These are phyloP conservation scores for Phytophthora pseudosyringae DNA, from an alignment of 352 stramenopile genomes.

Conservation along the genomic window DNA sequence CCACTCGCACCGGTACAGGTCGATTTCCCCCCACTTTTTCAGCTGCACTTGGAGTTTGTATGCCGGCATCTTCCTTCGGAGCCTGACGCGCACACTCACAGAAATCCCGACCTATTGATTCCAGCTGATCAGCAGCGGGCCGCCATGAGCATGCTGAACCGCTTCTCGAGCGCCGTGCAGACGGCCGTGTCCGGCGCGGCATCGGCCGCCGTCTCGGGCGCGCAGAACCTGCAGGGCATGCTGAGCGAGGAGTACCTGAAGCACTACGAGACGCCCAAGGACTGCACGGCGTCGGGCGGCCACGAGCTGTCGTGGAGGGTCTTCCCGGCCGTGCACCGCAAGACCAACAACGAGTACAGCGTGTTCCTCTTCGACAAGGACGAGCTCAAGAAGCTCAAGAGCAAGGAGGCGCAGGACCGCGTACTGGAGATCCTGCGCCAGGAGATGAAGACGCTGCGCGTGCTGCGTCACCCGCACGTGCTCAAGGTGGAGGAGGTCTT, in stretches of 20 bases:
- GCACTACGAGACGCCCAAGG: constrained; percentile 86
- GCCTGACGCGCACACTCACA: constrained; percentile 9
- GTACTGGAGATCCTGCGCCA: constrained; percentile 88
- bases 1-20: not conserved
- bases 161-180: constrained; percentile 77
- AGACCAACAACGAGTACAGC: constrained; percentile 81
- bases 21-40: constrained; percentile 2
- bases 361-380: constrained; percentile 91
- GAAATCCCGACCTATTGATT: not conserved
- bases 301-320: constrained; percentile 88
- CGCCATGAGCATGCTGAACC: constrained; percentile 71
- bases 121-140: not conserved
- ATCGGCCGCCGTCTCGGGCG: constrained; percentile 49
- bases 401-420: constrained; percentile 87
- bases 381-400: constrained; percentile 83
- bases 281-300: constrained; percentile 83
- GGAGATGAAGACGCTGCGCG: constrained; percentile 87
- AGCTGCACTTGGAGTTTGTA: constrained; percentile 15
- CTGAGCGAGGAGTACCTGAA: constrained; percentile 88
- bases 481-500: constrained; percentile 92
- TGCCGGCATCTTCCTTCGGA: not conserved
- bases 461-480: constrained; percentile 89
- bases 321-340: constrained; percentile 81
- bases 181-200: constrained; percentile 58
- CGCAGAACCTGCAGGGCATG: constrained; percentile 62